Evolutionary conservation across 2,329 filamentous ascomycete genomes (phyloP).

Genomic region (Leptographium procerum): DNA sequence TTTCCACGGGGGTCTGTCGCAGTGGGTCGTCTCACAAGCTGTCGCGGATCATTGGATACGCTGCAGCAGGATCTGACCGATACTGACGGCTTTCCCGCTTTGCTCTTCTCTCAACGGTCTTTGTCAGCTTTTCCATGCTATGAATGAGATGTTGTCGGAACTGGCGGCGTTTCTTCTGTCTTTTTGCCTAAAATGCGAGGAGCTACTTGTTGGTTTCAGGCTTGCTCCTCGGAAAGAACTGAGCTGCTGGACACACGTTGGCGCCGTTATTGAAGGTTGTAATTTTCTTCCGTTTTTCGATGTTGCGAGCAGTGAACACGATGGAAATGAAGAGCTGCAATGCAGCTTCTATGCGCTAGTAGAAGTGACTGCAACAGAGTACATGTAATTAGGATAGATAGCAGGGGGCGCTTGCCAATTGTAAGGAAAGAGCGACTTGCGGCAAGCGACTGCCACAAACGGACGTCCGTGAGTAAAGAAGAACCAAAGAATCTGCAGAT

Average conservation of each 20-base stretch:
- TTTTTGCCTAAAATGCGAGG: not conserved
- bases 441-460: not conserved
- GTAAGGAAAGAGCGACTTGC: not conserved
- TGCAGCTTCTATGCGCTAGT: not conserved
- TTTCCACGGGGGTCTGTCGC: not conserved
- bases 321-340: not conserved
- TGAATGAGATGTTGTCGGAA: not conserved
- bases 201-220: not conserved
- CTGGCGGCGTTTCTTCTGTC: not conserved
- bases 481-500: not conserved
- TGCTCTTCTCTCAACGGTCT: not conserved
- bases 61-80: not conserved
- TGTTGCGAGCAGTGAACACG: not conserved
- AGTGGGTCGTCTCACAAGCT: slow-evolving; percentile 7
- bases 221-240: too few relatives aligned
- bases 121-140: too few relatives aligned
- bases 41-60: slow-evolving; percentile 5
- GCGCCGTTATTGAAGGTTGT: not conserved
- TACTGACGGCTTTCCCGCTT: not conserved
- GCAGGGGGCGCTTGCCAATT: too few relatives aligned
- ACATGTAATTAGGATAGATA: not conserved
- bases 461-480: not conserved
- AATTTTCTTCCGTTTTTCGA: not conserved
- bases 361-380: not conserved
- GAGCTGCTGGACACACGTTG: not conserved